These are phyloP conservation scores for Russula sp. DNA, from an alignment of 768 basidiomycete genomes.

Conservation along the genomic window DNA sequence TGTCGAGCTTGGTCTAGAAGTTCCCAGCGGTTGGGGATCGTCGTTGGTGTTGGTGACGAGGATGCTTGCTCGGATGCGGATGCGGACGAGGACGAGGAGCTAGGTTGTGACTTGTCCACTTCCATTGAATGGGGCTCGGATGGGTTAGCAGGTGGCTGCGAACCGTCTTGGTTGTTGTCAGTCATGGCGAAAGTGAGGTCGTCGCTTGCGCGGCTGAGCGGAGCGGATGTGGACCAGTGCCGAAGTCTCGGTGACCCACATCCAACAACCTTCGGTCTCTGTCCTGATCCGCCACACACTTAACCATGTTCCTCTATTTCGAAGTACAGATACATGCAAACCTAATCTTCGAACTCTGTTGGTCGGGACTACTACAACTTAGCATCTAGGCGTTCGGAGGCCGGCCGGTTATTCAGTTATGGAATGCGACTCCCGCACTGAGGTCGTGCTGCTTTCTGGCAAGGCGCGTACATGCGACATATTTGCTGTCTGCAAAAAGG, in stretches of 20 bases:
- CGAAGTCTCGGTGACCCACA: no score
- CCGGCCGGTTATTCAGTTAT: background rate
- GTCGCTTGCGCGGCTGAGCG: no score
- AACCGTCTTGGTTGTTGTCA: conserved; percentile 4
- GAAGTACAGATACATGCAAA: background rate
- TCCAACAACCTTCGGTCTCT: background rate
- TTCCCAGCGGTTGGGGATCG: conserved; percentile 16
- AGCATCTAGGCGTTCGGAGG: background rate
- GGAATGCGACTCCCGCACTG: background rate
- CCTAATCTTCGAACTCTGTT: background rate
- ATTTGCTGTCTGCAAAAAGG: background rate
- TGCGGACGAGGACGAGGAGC: background rate
- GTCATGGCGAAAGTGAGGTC: conserved; percentile 3
- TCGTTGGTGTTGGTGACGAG: background rate
- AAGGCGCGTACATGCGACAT: background rate
- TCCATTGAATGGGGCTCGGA: background rate
- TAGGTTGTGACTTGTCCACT: background rate
- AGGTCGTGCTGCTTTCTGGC: background rate
- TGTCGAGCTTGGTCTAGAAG: conserved; percentile 44
- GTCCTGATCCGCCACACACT: background rate
- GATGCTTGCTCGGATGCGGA: background rate
- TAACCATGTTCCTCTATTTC: background rate
- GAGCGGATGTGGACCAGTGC: no score
- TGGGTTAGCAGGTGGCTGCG: background rate
- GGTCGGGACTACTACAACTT: background rate